Percentiles rank a stretch among this genome's conserved stretches.
Evolutionary conservation across 108 stramenopile genomes (phyloP).

Genomic region (Chaetoceros tenuissimus): DNA sequence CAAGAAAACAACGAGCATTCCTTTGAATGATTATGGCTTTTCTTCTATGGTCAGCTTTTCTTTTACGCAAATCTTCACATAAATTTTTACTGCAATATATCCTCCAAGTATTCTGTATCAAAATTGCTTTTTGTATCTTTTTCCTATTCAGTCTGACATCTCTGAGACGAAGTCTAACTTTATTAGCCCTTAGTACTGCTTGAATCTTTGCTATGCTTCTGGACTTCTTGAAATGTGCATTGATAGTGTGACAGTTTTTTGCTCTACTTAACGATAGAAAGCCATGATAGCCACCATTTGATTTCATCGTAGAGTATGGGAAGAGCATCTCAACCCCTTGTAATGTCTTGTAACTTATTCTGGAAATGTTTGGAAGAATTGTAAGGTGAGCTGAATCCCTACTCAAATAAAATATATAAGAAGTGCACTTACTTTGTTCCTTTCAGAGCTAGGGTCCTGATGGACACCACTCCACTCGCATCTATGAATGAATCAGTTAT

Average conservation of each 20-base stretch:
- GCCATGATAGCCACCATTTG: conserved; percentile 22
- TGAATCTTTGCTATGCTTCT: conserved; percentile 30
- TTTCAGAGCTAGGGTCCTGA: conserved; percentile 32
- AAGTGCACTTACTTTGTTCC: conserved; percentile 22
- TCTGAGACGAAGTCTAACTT: not conserved
- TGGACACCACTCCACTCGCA: conserved; percentile 5
- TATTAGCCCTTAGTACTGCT: conserved; percentile 6
- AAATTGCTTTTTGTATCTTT: conserved; percentile 4
- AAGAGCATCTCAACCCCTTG: conserved; percentile 21
- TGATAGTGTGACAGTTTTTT: conserved; percentile 29
- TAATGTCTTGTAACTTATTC: conserved; percentile 10
- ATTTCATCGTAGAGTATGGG: conserved; percentile 17
- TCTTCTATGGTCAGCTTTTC: not conserved
- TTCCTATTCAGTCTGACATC: conserved; percentile 2
- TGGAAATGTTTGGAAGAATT: not conserved
- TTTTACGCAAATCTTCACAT: not conserved
- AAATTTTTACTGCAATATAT: conserved; percentile 1
- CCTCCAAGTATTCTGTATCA: conserved; percentile 10
- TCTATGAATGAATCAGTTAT: conserved; percentile 37
- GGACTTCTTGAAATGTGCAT: conserved; percentile 17
- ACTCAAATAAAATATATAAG: conserved; percentile 2
- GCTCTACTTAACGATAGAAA: conserved; percentile 25
- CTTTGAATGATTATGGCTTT: not conserved
- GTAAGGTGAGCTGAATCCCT: not conserved
- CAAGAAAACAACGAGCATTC: not conserved